Evolutionary conservation across 106 monocot species (phyloP).

Genomic region (Dendrobium catenatum): DNA sequence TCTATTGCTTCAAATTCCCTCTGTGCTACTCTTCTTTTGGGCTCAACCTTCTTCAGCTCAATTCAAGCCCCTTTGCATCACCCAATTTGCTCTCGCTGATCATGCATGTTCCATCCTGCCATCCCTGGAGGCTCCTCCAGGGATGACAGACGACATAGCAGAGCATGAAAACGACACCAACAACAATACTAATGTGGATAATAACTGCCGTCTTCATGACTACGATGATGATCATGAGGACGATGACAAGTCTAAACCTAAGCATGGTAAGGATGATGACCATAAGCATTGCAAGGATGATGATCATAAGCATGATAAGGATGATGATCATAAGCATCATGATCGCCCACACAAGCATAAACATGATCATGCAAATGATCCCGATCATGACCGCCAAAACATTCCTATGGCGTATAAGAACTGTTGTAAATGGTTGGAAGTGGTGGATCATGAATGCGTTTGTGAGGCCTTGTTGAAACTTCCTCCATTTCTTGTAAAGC

Average conservation of each 20-base stretch:
- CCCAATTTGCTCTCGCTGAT: conserved; percentile 36
- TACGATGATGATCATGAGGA: conserved; percentile 6
- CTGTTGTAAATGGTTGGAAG: conserved; percentile 41
- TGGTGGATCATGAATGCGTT: conserved; percentile 32
- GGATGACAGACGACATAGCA: not conserved
- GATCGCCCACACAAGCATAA: not conserved
- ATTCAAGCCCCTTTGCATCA: conserved; percentile 17
- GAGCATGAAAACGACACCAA: not conserved
- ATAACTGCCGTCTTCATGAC: not conserved
- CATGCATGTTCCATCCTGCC: conserved; percentile 28
- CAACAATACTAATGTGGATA: not conserved
- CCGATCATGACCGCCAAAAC: not conserved
- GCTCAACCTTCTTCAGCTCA: not conserved
- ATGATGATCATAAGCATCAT: not conserved
- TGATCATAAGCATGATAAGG: not conserved
- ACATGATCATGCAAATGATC: conserved; percentile 1
- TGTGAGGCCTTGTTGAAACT: conserved; percentile 24
- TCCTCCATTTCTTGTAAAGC: conserved; percentile 29
- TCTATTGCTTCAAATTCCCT: not conserved
- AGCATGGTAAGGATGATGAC: not conserved
- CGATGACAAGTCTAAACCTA: not conserved
- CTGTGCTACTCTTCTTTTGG: not conserved
- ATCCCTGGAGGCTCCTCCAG: not conserved
- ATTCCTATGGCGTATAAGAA: conserved; percentile 12
- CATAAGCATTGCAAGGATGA: not conserved